A percentile compares a stretch with the other conserved stretches of the same genome.
Conservation (phyloP, 1,284 basidiomycete genomes). For the Heterobasidion parviporum region DNA sequence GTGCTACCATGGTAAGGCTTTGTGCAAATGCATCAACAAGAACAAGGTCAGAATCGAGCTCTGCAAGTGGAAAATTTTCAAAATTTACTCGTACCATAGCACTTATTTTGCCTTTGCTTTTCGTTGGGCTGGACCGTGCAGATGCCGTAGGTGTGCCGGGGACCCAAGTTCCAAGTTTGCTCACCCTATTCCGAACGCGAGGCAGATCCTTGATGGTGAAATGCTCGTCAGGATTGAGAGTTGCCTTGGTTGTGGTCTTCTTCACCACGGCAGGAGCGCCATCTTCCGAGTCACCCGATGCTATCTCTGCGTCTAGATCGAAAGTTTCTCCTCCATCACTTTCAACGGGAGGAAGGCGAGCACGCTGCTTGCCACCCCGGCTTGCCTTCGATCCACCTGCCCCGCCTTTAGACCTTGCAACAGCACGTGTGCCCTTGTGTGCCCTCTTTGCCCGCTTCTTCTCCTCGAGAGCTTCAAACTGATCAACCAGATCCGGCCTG, state of each 20-base stretch:
- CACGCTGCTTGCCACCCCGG: too few species aligned
- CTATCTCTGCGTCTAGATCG: constrained; percentile 4
- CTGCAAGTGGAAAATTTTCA: too few species aligned
- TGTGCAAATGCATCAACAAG: too few species aligned
- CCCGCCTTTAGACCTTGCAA: not conserved
- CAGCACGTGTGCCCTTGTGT: constrained; percentile 22
- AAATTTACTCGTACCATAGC: too few species aligned
- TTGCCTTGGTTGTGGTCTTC: not conserved
- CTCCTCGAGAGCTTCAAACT: constrained; percentile 45
- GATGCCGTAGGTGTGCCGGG: not conserved
- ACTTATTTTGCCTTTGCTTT: not conserved
- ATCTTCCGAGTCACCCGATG: constrained; percentile 5
- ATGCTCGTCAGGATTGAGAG: not conserved
- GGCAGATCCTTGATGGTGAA: too few species aligned
- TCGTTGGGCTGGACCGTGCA: not conserved
- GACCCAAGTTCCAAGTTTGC: not conserved
- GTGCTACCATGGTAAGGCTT: not conserved
- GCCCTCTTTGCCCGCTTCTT: constrained; percentile 43
- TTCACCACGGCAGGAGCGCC: not conserved
- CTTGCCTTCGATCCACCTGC: too few species aligned
- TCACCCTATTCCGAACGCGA: too few species aligned
- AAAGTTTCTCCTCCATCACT: constrained; percentile 8
- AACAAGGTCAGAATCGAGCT: too few species aligned
- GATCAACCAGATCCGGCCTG: constrained; percentile 52
- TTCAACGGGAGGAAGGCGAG: not conserved